phyloP scores from a whole-genome alignment of 1,284 basidiomycete species.

The Golubevia pallescens region DNA sequence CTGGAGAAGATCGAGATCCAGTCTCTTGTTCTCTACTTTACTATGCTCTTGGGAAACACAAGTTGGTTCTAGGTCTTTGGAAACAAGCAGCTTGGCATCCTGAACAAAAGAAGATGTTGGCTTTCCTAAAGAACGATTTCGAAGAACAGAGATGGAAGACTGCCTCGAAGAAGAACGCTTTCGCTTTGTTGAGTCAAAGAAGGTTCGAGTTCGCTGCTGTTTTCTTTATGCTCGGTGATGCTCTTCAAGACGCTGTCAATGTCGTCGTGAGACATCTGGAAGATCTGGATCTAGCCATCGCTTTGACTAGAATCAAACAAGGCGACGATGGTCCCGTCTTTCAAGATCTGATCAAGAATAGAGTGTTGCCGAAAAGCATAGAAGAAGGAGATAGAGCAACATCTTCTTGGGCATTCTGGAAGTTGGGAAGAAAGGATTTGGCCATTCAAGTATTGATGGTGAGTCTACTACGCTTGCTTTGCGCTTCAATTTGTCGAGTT shows the following conservation, averaged over 20 bases:
- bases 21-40: slow-evolving; percentile 88
- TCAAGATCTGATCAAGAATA: slow-evolving; percentile 73
- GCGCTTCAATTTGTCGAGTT: no score
- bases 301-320: slow-evolving; percentile 82
- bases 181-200: slow-evolving; percentile 76
- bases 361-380: slow-evolving; percentile 83
- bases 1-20: slow-evolving; percentile 83
- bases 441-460: slow-evolving; percentile 83
- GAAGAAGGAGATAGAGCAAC: slow-evolving; percentile 87
- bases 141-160: slow-evolving; percentile 82
- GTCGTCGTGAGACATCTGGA: slow-evolving; percentile 85
- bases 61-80: slow-evolving; percentile 92
- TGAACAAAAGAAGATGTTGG: slow-evolving; percentile 87
- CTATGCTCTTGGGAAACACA: slow-evolving; percentile 89
- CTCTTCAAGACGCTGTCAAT: slow-evolving; percentile 86
- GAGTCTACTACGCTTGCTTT: no score
- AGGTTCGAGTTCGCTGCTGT: slow-evolving; percentile 77
- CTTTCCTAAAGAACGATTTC: slow-evolving; percentile 92
- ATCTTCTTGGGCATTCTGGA: slow-evolving; percentile 97
- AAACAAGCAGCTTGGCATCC: slow-evolving; percentile 91
- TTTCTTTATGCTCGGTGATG: slow-evolving; percentile 91
- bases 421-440: slow-evolving; percentile 80
- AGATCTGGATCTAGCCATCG: slow-evolving; percentile 88
- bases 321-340: slow-evolving; percentile 82
- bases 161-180: slow-evolving; percentile 95